Conservation (phyloP, 768 basidiomycete genomes). For the Roridomyces roridus region DNA sequence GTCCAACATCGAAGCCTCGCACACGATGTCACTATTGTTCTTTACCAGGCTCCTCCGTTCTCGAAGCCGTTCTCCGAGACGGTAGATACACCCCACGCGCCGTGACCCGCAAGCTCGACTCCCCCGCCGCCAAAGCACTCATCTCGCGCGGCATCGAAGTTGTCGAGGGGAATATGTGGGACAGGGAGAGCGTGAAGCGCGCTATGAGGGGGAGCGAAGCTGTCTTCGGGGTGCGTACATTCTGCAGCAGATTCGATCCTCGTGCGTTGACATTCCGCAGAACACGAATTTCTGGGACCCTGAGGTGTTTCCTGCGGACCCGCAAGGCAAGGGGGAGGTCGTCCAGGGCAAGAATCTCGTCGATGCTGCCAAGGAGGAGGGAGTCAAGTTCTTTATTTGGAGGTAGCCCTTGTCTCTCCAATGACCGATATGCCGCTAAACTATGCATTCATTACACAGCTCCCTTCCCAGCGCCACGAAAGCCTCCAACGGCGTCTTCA, state of each 20-base stretch:
- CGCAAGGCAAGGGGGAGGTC: conserved; percentile 2
- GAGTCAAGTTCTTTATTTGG: conserved; percentile 14
- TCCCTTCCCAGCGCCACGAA: conserved; percentile 13
- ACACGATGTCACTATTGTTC: not conserved
- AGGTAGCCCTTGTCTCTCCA: not conserved
- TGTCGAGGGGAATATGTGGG: not conserved
- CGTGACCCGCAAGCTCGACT: conserved; percentile 5
- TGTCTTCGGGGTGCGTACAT: not conserved
- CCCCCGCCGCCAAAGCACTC: conserved; percentile 1
- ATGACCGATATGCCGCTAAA: not conserved
- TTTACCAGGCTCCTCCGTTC: not conserved
- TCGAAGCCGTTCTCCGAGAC: conserved; percentile 9
- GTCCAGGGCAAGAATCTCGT: conserved; percentile 14
- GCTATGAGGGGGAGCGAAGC: conserved; percentile 8
- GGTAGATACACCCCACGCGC: conserved; percentile 17
- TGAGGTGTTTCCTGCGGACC: not conserved
- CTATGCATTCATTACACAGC: not conserved
- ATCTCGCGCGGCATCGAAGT: not conserved
- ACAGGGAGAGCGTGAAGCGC: not conserved
- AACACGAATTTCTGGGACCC: conserved; percentile 13
- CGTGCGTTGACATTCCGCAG: not conserved
- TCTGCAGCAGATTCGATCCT: no score
- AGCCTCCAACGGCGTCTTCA: conserved; percentile 7
- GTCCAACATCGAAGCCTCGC: not conserved
- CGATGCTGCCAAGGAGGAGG: conserved; percentile 14